Percentiles rank a stretch among this genome's conserved stretches.
Conservation (phyloP, 768 basidiomycete species). For the Phlebiopsis gigantea region DNA sequence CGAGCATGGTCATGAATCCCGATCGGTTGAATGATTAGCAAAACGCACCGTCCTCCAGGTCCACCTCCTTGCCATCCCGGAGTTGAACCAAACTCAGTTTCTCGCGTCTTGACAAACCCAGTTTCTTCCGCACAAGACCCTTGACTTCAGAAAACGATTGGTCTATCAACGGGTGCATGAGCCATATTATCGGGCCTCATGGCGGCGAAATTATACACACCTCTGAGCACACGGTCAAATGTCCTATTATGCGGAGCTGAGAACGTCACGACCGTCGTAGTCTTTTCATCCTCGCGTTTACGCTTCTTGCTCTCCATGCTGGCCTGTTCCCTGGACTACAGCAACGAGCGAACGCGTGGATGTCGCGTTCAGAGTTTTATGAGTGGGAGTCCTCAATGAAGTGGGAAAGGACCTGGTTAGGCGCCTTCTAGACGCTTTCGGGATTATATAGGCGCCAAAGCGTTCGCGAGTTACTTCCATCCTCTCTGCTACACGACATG, state of each 20-base stretch:
- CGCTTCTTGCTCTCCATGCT: constrained; percentile 21
- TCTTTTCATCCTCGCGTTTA: constrained; percentile 19
- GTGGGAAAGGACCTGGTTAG: neutral
- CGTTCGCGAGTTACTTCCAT: constrained; percentile 13
- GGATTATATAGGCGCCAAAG: neutral
- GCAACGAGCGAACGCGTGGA: neutral
- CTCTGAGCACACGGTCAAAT: constrained; percentile 40
- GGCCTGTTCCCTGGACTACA: no score
- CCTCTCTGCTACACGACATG: constrained; percentile 20
- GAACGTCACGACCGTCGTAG: constrained; percentile 31
- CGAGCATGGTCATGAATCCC: constrained; percentile 3
- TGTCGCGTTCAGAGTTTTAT: neutral
- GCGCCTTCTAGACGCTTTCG: constrained; percentile 2
- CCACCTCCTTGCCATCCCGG: constrained; percentile 46
- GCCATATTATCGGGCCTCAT: neutral
- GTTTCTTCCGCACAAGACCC: constrained; percentile 54
- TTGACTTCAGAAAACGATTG: constrained; percentile 52
- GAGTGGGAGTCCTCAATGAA: neutral
- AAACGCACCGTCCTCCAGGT: constrained; percentile 76
- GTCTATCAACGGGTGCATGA: neutral
- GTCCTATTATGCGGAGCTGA: constrained; percentile 28
- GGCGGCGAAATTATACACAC: constrained; percentile 19
- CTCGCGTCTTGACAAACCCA: constrained; percentile 39
- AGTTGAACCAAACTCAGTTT: constrained; percentile 43
- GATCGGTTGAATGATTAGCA: neutral